Evolutionary conservation across 805 yeast species (phyloP).

Genomic region (Myxozyma neotropica): DNA sequence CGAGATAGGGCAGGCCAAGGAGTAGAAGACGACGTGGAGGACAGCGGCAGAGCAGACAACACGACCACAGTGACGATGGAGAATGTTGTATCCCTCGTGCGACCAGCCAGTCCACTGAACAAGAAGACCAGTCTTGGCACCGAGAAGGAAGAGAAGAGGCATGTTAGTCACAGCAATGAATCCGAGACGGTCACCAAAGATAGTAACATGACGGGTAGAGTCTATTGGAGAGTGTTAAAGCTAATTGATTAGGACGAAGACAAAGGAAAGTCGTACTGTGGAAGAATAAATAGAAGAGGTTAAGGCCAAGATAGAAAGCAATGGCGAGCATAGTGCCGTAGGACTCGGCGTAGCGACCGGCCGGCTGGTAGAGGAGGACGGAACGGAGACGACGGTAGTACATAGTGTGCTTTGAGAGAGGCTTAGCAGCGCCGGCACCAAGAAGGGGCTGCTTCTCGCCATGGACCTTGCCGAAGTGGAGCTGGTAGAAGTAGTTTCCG

Average conservation of each 20-base stretch:
- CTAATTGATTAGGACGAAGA: background rate
- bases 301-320: constrained; percentile 32
- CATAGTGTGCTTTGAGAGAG: constrained; percentile 20
- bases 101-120: constrained; percentile 36
- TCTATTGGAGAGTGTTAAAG: background rate
- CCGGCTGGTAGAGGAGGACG: constrained; percentile 33
- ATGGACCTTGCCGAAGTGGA: constrained; percentile 27
- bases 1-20: constrained; percentile 30
- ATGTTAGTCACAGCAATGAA: constrained; percentile 32
- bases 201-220: constrained; percentile 32
- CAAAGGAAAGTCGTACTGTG: constrained; percentile 4
- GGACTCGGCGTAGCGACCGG: constrained; percentile 32
- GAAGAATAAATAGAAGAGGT: constrained; percentile 30
- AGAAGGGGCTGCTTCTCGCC: constrained; percentile 36
- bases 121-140: constrained; percentile 34
- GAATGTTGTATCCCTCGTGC: constrained; percentile 35
- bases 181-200: constrained; percentile 35
- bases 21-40: constrained; percentile 32
- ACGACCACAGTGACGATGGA: constrained; percentile 34
- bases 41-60: constrained; percentile 32
- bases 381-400: constrained; percentile 32
- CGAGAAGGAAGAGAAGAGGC: constrained; percentile 35
- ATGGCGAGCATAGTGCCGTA: constrained; percentile 34
- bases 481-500: constrained; percentile 28
- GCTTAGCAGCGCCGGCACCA: constrained; percentile 19